Base-by-base conservation (phyloP, 129 eudicot genomes). In the Helichrysum umbraculigerum region DNA sequence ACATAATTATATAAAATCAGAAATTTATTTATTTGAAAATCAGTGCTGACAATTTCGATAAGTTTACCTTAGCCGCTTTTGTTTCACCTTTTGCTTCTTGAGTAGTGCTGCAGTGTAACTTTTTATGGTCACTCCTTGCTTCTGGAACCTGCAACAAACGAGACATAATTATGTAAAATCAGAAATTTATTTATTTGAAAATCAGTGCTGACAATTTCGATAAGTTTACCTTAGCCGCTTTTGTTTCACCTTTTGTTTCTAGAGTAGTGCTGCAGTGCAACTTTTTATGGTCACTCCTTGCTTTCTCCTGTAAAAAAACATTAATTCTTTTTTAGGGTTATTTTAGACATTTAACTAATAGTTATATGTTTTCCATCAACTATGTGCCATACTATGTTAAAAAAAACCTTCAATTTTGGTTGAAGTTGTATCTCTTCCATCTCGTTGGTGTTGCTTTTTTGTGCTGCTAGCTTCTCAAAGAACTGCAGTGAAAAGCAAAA, bases 381-480 rank as follows among this genome's bases (percentile, higher is more conserved):
- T 7, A 52, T 8, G 12, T 9, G 19, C 17, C 37, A 0, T n/a
- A 28, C 33, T 30, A 65, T 19, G 14, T 47, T 29, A 17, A 17
- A 73, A 17, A 73, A 66, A 60, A 90, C 96, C 92, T 87, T 88
- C 37, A 76, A 10, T 68, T 80, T 90, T 70, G 85, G 81, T 71
- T 74, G 88, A 47, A 72, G 69, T n/a, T 47, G 80, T 35, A 65
- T 78, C 39, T 82, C 80, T 67, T 80, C 78, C 68, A 75, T 51
- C 76, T 76, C 81, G 32, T 72, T 80, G 25, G 54, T 17, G 52
- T 80, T 84, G 74, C 29, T 11, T 76, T 81, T 90, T 72, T 75
- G 80, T 78, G 88, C 91, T 78, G 88, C 91, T 42, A 90, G 82
- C 91, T 82, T 90, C 81, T 86, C 85, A 65, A 90, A 88, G 70